Evolutionary conservation across 2,329 filamentous ascomycete species (phyloP).

Genomic region (Calonectria pteridis): DNA sequence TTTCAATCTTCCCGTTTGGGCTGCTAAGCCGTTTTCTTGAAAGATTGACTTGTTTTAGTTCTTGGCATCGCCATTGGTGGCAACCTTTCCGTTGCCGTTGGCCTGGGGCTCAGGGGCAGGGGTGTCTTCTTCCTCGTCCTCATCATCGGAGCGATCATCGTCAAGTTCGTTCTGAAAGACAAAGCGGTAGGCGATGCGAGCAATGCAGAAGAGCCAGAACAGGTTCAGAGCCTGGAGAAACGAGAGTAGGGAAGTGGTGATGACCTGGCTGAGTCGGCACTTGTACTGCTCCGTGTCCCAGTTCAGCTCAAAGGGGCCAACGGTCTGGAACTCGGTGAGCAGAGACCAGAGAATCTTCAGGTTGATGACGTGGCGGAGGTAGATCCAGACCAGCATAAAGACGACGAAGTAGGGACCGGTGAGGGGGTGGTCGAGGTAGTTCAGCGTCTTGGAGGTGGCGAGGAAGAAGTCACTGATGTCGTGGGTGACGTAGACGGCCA

Average conservation of each 20-base stretch:
- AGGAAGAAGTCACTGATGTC: slow-evolving; percentile 97
- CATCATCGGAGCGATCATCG: slow-evolving; percentile 79
- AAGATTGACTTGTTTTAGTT: slow-evolving; percentile 19
- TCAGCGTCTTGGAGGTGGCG: slow-evolving; percentile 90
- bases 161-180: slow-evolving; percentile 70
- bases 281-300: slow-evolving; percentile 85
- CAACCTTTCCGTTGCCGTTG: slow-evolving; percentile 35
- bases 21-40: background rate
- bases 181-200: slow-evolving; percentile 80
- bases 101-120: slow-evolving; percentile 45
- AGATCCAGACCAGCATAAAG: slow-evolving; percentile 89
- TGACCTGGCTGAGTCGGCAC: slow-evolving; percentile 76
- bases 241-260: slow-evolving; percentile 74
- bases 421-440: slow-evolving; percentile 85
- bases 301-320: slow-evolving; percentile 81
- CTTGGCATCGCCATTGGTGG: slow-evolving; percentile 27
- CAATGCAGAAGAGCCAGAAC: slow-evolving; percentile 85
- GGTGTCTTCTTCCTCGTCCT: slow-evolving; percentile 71
- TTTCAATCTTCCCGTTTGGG: background rate
- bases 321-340: slow-evolving; percentile 79
- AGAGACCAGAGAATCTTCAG: slow-evolving; percentile 81
- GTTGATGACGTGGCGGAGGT: slow-evolving; percentile 89
- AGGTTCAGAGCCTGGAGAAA: slow-evolving; percentile 81
- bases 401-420: slow-evolving; percentile 87
- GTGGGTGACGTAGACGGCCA: slow-evolving; percentile 94